phyloP scores from a whole-genome alignment of 495 filamentous ascomycete genomes.

The Lindgomyces ingoldianus region DNA sequence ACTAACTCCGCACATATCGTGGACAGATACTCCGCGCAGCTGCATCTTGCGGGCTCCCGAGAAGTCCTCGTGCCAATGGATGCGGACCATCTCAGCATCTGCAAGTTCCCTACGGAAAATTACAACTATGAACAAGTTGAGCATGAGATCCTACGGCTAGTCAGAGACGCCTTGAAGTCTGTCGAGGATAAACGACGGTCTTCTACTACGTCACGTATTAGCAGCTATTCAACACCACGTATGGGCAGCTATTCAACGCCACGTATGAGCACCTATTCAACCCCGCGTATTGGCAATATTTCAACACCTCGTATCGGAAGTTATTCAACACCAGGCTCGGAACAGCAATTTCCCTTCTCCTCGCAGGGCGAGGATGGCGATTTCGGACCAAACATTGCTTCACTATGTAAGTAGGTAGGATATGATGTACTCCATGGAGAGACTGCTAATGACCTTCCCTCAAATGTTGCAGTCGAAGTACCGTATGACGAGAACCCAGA shows the following conservation, averaged over 20 bases:
- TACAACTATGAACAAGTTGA: slow-evolving; percentile 11
- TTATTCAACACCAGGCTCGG: too few relatives aligned
- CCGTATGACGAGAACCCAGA: neutral
- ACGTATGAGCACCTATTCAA: neutral
- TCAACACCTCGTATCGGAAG: neutral
- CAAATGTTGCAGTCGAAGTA: slow-evolving; percentile 7
- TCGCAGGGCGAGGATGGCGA: too few relatives aligned
- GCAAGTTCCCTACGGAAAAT: slow-evolving; percentile 7
- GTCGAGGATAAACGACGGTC: neutral
- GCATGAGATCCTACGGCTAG: neutral
- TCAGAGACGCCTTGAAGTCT: neutral
- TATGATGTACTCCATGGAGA: neutral
- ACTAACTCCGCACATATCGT: neutral
- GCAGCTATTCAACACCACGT: neutral
- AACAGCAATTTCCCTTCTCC: too few relatives aligned
- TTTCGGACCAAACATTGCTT: neutral
- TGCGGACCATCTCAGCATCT: slow-evolving; percentile 2
- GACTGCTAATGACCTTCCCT: neutral
- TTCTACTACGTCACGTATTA: neutral
- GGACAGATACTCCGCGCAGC: neutral
- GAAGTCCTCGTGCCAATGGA: neutral
- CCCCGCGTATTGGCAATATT: neutral
- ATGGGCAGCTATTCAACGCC: neutral
- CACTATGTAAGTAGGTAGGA: slow-evolving; percentile 6
- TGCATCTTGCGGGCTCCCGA: neutral